Conservation (phyloP, 2,329 filamentous ascomycete species). For the Fusarium sp. region DNA sequence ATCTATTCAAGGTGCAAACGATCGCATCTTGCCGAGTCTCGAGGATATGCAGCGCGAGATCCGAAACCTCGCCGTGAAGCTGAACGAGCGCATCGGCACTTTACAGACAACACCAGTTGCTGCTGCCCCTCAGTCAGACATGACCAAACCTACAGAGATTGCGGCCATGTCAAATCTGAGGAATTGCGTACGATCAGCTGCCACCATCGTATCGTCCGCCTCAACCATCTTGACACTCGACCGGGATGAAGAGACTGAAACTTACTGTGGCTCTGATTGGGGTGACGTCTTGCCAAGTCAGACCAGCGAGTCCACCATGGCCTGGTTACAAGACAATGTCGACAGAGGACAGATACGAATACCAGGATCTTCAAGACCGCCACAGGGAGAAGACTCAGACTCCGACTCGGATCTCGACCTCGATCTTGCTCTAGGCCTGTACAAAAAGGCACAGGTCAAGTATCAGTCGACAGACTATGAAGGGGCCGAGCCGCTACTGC, state of each 20-base stretch:
- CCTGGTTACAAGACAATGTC: neutral
- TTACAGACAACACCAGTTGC: neutral
- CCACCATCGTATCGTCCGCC: neutral
- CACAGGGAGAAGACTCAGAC: neutral
- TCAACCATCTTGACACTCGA: neutral
- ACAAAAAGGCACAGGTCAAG: neutral
- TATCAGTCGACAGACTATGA: neutral
- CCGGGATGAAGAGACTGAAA: neutral
- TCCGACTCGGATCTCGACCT: neutral
- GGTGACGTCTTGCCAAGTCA: neutral
- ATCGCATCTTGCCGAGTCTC: neutral
- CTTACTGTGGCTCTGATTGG: neutral
- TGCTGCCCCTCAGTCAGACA: neutral
- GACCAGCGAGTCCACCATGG: conserved; percentile 5
- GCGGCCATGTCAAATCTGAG: neutral
- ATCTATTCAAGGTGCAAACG: neutral
- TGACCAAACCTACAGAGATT: neutral
- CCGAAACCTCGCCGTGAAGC: neutral
- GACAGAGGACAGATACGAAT: neutral
- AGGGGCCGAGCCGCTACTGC: neutral
- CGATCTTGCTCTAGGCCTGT: neutral
- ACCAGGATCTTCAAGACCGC: neutral
- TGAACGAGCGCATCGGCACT: neutral
- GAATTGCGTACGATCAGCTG: neutral
- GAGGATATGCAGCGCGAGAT: neutral